Evolutionary conservation across 2,329 filamentous ascomycete species (phyloP).

Genomic region (Tolypocladium amazonense): DNA sequence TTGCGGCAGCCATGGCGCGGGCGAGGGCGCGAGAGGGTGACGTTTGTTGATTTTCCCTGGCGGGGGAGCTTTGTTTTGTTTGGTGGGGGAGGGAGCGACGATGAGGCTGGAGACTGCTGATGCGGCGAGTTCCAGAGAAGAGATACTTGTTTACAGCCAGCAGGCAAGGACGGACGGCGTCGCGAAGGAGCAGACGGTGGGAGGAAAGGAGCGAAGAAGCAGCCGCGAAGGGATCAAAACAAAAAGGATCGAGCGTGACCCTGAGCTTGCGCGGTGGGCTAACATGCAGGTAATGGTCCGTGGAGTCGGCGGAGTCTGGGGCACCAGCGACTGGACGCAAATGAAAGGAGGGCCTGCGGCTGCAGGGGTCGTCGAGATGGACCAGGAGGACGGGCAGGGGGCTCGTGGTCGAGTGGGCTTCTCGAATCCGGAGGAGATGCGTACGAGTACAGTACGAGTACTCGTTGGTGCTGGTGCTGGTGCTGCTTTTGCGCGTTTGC

Average conservation of each 20-base stretch:
- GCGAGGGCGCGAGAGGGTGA: background rate
- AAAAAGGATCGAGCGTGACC: background rate
- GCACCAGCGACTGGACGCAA: background rate
- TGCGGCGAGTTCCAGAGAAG: background rate
- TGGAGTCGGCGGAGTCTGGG: background rate
- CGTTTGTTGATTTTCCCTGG: too few species aligned
- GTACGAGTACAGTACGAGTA: too few species aligned
- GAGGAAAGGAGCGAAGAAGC: background rate
- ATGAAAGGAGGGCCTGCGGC: background rate
- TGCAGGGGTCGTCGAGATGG: background rate
- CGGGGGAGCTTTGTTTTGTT: background rate
- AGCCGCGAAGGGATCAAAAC: background rate
- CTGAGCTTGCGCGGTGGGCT: background rate
- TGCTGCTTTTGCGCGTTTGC: background rate
- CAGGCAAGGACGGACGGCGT: background rate
- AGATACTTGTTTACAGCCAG: background rate
- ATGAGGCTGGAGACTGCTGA: background rate
- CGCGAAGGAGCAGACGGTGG: background rate
- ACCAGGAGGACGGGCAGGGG: background rate
- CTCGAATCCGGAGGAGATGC: background rate
- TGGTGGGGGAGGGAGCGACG: background rate
- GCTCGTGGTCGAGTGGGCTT: background rate
- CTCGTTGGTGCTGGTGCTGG: background rate
- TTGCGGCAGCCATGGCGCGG: constrained; percentile 29
- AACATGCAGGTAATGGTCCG: background rate